These are phyloP conservation scores for Fusarium devonianum DNA, from an alignment of 2,329 filamentous ascomycete genomes.

Conservation along the genomic window DNA sequence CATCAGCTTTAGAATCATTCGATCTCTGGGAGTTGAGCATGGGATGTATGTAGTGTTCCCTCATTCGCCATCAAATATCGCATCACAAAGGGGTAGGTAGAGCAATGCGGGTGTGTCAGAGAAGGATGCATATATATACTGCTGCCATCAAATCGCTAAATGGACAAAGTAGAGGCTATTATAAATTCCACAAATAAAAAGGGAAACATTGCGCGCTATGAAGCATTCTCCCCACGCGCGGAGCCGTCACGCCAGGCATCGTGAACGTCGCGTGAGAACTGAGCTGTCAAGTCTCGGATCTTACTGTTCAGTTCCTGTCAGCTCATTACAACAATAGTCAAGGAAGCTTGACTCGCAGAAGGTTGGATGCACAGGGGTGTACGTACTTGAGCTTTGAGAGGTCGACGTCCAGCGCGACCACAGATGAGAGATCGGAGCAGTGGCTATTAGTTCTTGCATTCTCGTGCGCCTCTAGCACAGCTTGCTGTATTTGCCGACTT, in stretches of 20 bases:
- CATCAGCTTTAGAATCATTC: no score
- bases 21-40: no score
- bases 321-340: not conserved
- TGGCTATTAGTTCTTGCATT: constrained; percentile 37
- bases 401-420: constrained; percentile 44
- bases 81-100: no score
- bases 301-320: constrained; percentile 12
- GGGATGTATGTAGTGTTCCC: no score
- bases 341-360: not conserved
- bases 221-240: not conserved
- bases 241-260: constrained; percentile 23
- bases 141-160: no score
- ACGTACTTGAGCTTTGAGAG: constrained; percentile 29
- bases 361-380: not conserved
- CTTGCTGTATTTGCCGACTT: constrained; percentile 44
- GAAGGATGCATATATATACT: no score
- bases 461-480: constrained; percentile 40
- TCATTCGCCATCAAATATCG: no score
- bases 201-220: no score
- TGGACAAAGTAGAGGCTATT: no score
- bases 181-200: no score
- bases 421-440: constrained; percentile 41
- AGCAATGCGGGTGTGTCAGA: no score
- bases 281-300: constrained; percentile 32
- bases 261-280: constrained; percentile 31